phyloP scores from a whole-genome alignment of 257 asterid species.

The Prunella vulgaris region DNA sequence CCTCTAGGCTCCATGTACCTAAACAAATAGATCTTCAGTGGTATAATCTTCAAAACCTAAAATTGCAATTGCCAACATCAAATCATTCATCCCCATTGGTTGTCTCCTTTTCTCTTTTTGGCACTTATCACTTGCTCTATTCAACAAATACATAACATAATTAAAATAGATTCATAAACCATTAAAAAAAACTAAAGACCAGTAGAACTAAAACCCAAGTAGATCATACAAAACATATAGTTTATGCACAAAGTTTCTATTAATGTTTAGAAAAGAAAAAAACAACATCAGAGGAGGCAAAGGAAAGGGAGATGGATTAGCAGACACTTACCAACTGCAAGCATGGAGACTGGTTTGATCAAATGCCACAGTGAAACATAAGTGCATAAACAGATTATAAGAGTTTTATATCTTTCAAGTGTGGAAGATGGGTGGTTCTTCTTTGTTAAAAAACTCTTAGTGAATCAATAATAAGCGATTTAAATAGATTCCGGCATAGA shows the following conservation, averaged over 20 bases:
- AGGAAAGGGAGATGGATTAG: neutral
- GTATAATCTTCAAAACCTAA: slow-evolving; percentile 60
- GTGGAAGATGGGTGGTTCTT: neutral
- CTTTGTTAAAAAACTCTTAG: neutral
- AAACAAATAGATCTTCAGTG: slow-evolving; percentile 49
- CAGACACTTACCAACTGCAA: neutral
- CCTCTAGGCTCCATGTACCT: slow-evolving; percentile 73
- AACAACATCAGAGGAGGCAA: neutral
- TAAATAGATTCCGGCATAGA: neutral
- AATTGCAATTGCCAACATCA: slow-evolving; percentile 57
- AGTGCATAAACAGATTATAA: neutral
- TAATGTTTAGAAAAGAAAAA: neutral
- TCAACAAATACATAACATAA: neutral
- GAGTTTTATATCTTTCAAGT: neutral
- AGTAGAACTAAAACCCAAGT: neutral
- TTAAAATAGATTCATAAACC: neutral
- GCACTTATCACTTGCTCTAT: slow-evolving; percentile 59
- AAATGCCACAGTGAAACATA: neutral
- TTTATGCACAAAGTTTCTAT: neutral
- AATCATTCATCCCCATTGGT: slow-evolving; percentile 65
- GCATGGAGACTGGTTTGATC: neutral
- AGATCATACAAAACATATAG: neutral
- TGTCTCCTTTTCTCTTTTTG: slow-evolving; percentile 65
- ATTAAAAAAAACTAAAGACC: neutral
- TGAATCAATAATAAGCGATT: neutral